A percentile compares a stretch with the other conserved stretches of the same genome.
These are phyloP conservation scores for Plantago major DNA, from an alignment of 257 asterid genomes.

Conservation along the genomic window DNA sequence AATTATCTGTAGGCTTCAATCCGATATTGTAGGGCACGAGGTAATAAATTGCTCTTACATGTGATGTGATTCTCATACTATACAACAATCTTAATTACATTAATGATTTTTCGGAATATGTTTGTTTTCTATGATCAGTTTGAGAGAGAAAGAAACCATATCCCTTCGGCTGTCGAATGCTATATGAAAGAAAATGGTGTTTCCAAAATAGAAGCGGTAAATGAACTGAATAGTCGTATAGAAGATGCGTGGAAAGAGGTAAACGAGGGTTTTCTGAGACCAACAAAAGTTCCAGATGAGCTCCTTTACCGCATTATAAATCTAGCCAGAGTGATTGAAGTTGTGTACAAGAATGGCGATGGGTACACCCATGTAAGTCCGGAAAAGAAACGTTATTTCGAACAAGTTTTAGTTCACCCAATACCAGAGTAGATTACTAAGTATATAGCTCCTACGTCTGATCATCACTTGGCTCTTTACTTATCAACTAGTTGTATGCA, in stretches of 20 bases:
- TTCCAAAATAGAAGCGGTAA: constrained; percentile 6
- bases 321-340: constrained; percentile 13
- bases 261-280: constrained; percentile 18
- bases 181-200: constrained; percentile 20
- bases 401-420: constrained; percentile 19
- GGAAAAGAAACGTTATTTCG: neutral
- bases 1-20: constrained; percentile 18
- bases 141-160: constrained; percentile 25
- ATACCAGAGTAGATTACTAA: neutral
- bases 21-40: constrained; percentile 22
- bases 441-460: too few species aligned
- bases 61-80: too few species aligned
- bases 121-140: constrained; percentile 10
- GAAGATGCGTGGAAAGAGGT: constrained; percentile 30
- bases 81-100: too few species aligned
- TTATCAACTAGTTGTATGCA: too few species aligned
- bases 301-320: constrained; percentile 25
- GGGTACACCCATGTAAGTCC: neutral
- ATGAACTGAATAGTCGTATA: constrained; percentile 7
- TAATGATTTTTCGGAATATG: too few species aligned
- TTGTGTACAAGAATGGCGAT: constrained; percentile 11
- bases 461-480: too few species aligned
- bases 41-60: neutral
- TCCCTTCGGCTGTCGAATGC: constrained; percentile 24
- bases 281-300: constrained; percentile 19